Evolutionary conservation across 805 yeast genomes (phyloP).

Genomic region (Kregervanrija fluxuum): DNA sequence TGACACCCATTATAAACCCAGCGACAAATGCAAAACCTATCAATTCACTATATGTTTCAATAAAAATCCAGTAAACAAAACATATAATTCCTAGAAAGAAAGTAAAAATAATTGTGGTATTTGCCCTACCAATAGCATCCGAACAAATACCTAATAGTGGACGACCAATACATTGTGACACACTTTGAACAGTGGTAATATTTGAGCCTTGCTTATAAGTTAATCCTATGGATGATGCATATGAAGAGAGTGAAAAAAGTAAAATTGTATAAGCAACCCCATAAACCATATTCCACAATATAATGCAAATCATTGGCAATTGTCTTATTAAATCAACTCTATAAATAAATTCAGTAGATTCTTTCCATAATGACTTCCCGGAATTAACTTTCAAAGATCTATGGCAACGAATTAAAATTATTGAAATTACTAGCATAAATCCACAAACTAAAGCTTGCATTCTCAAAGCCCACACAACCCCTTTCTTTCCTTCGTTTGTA

Average conservation of each 20-base stretch:
- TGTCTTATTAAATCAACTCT: constrained; percentile 11
- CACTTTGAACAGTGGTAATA: constrained; percentile 39
- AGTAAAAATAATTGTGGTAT: constrained; percentile 34
- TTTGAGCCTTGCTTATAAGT: constrained; percentile 37
- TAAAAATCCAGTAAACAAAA: constrained; percentile 44
- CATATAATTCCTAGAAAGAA: constrained; percentile 30
- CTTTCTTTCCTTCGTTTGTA: constrained; percentile 10
- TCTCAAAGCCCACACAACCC: constrained; percentile 36
- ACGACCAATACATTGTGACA: constrained; percentile 44
- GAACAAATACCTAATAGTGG: constrained; percentile 41
- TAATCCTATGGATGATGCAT: constrained; percentile 43
- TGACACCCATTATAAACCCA: constrained; percentile 42
- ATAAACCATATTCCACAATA: constrained; percentile 20
- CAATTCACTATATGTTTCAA: constrained; percentile 33
- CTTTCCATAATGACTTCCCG: constrained; percentile 14
- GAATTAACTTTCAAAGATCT: constrained; percentile 15
- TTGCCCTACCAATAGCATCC: constrained; percentile 41
- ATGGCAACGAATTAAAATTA: constrained; percentile 17
- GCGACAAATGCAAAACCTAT: constrained; percentile 36
- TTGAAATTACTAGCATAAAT: constrained; percentile 14
- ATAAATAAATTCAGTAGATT: constrained; percentile 10
- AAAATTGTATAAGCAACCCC: constrained; percentile 28
- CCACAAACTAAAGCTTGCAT: constrained; percentile 31
- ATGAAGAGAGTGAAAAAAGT: constrained; percentile 42
- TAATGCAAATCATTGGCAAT: constrained; percentile 20